Conservation (phyloP, 257 asterid species). For the Capsicum rhomboideum region DNA sequence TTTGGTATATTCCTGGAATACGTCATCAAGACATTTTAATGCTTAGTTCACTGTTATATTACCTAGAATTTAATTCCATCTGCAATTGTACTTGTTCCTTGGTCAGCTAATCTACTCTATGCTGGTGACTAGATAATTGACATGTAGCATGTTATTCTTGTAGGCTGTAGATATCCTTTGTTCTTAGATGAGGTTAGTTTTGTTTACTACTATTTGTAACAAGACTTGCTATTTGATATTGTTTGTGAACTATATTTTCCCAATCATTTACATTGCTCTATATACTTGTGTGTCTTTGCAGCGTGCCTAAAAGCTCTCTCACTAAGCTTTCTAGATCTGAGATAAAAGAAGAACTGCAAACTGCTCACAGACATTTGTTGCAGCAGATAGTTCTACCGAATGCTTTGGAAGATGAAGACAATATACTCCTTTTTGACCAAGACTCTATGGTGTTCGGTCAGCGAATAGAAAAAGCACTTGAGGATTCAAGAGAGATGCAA, state of each 20-base stretch:
- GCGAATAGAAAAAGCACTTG: conserved; percentile 56
- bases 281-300: conserved; percentile 34
- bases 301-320: conserved; percentile 30
- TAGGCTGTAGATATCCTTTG: conserved; percentile 17
- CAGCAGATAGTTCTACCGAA: conserved; percentile 66
- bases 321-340: conserved; percentile 78
- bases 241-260: conserved; percentile 4
- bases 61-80: not conserved
- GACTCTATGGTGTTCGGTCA: conserved; percentile 49
- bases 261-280: conserved; percentile 6
- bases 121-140: not conserved
- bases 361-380: conserved; percentile 59
- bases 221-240: conserved; percentile 11
- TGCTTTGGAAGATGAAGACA: conserved; percentile 46
- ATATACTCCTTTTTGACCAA: conserved; percentile 27
- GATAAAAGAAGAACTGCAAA: conserved; percentile 68
- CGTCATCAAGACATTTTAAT: not conserved
- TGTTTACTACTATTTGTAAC: conserved; percentile 3
- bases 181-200: not conserved
- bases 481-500: conserved; percentile 72
- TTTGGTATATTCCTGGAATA: not conserved
- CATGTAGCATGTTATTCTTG: conserved; percentile 4
- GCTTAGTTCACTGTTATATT: not conserved
- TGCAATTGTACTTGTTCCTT: not conserved
- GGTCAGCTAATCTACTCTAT: not conserved